Base-by-base conservation (phyloP, 345 rosid genomes). In the Populus tremula region DNA sequence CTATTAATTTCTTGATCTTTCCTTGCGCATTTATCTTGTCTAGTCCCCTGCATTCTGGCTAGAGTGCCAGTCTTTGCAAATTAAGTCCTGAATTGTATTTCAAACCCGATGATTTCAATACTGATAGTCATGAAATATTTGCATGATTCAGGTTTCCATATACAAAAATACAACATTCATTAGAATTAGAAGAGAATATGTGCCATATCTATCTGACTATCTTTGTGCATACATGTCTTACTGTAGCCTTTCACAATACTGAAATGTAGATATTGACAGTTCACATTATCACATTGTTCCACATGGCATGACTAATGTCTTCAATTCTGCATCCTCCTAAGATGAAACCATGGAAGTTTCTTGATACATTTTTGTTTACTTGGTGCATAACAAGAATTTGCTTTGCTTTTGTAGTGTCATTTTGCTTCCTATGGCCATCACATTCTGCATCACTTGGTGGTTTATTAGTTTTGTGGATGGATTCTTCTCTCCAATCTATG, bases 401-500 rank as follows among this genome's bases (percentile, higher is more conserved):
- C 10, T 50, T 29, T 17, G 11, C 41, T 72, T 69, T 76, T 74
- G 79, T 85, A 89, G 97, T 82, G 94, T 90, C 36, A 92, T 92
- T 77, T 71, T 92, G 35, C 88, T 90, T 74, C 97, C 93, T 16
- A 89, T 88, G 38, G 90, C 92, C 1, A 86, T 87, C 77, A 92
- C 97, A 77, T 87, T 92, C 89, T 89, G 88, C 78, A 76, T 86
- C 72, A 89, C 94, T 18, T 91, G 93, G 94, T 89, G 94, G 92
- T 91, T 91, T 78, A 88, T 91, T 82, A 88, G 83, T 76, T 88
- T 89, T 66, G 89, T 91, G 27, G 94, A 92, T 39, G 89, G 92
- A 21, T 87, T 90, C 85, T 91, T 91, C 86, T 89, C 97, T 38
- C 97, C 97, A 11, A 76, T 92, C 73, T 91, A 92, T 69, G 78